Conservation (phyloP, 192 early-diverging fungal species). For the Backusella mclennaniae region DNA sequence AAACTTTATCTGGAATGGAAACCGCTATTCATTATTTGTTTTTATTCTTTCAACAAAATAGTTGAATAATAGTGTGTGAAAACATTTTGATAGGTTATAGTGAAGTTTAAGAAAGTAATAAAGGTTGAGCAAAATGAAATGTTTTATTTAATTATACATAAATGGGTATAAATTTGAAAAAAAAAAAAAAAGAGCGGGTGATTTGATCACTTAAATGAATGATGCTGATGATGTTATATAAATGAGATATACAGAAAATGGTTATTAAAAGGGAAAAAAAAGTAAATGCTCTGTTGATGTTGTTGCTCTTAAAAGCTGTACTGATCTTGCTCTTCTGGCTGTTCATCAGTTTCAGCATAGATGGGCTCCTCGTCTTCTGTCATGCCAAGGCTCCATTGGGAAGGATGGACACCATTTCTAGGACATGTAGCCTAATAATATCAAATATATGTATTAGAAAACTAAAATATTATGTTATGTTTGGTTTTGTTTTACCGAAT, state of each 20-base stretch:
- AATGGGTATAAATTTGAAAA: neutral
- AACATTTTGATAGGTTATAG: neutral
- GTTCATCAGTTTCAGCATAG: neutral
- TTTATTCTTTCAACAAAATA: neutral
- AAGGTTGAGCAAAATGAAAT: neutral
- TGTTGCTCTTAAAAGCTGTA: neutral
- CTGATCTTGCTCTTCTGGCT: neutral
- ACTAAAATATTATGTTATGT: neutral
- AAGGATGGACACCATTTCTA: constrained; percentile 17
- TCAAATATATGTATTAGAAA: neutral
- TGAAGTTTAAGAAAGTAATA: too few species aligned
- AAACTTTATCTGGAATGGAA: neutral
- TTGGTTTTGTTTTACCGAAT: constrained; percentile 15
- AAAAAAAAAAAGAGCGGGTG: neutral
- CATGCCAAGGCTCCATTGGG: neutral
- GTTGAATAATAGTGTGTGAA: neutral
- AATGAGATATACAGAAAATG: neutral
- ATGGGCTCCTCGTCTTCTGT: neutral
- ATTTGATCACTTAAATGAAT: neutral
- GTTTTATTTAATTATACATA: neutral
- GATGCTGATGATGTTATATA: neutral
- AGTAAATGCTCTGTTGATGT: neutral
- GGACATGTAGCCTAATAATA: neutral
- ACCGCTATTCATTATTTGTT: neutral
- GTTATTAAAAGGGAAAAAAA: neutral